Evolutionary conservation across 2,329 filamentous ascomycete species (phyloP), one percentile per base, ranked within the genome.

Genomic region (Cytospora piceicola): DNA sequence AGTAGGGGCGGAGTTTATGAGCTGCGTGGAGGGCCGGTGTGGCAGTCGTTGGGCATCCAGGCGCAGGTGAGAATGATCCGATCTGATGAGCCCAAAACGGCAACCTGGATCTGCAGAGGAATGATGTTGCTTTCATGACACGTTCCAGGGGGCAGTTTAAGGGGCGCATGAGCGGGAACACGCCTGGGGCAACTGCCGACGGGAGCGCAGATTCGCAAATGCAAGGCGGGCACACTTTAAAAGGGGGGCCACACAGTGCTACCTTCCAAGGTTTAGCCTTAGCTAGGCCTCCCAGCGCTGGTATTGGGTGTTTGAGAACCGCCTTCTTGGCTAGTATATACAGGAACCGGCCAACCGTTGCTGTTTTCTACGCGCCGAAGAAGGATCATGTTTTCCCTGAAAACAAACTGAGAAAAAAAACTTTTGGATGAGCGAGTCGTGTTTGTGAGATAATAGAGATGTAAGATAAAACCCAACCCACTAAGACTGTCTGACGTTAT

Each of bases 141-240:
- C 53, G 53, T n/a, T 30, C 27, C 9, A 24, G 53, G 53, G 53
- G 17, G 20, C 6, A 22, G 27, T 1, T 55, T n/a, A 12, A 55
- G 53, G 29, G 29, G 46, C 29, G 24, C 29, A 30, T 32, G 53
- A 32, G 29, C 53, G 30, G 29, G 29, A 34, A 34, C n/a, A 24
- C 29, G 27, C 27, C 52, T 30, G 27, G 30, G 30, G 52, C 27
- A 27, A 54, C 52, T 54, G 52, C 52, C 52, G 53, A 22, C 22
- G 53, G 24, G n/a, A 55, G 29, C n/a, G 27, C 52, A 32, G 53
- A 55, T 55, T 34, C 20, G 17, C 53, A 34, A 55, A 55, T 55
- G 29, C 53, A 55, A 55, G 53, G 53, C 53, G 29, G 29, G n/a
- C 53, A n/a, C 22, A n/a, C 22, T 24, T 27, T 34, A 3, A 5